Evolutionary conservation across 805 yeast genomes (phyloP).

Genomic region (Metschnikowia vanudenii): DNA sequence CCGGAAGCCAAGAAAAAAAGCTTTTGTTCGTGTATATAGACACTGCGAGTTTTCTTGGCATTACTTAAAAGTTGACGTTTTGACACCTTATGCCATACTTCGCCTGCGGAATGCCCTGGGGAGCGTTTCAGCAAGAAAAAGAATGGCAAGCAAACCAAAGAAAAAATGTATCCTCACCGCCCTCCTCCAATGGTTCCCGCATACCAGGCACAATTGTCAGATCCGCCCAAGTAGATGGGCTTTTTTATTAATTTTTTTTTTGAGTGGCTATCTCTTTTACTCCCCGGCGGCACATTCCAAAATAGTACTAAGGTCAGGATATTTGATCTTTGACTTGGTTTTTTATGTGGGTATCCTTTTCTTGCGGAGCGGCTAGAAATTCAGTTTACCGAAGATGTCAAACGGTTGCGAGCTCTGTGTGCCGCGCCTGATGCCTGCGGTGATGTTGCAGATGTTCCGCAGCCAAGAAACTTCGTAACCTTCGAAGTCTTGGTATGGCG

Average conservation of each 20-base stretch:
- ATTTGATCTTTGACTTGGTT: too few species aligned
- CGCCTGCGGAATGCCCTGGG: slow-evolving; percentile 7
- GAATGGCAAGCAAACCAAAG: too few species aligned
- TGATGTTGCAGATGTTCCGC: slow-evolving; percentile 8
- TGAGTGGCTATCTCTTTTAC: too few species aligned
- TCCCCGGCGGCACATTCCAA: too few species aligned
- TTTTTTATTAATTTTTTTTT: not conserved
- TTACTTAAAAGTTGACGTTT: slow-evolving; percentile 13
- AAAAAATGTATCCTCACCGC: too few species aligned
- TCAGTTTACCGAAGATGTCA: slow-evolving; percentile 9
- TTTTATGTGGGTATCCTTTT: too few species aligned
- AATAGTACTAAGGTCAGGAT: too few species aligned
- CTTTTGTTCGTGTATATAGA: slow-evolving; percentile 5
- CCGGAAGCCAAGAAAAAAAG: slow-evolving; percentile 5
- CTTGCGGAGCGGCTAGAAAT: too few species aligned
- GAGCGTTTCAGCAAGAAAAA: slow-evolving; percentile 3
- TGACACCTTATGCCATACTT: slow-evolving; percentile 16
- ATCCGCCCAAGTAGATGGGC: not conserved
- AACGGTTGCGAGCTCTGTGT: slow-evolving; percentile 10
- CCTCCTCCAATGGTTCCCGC: too few species aligned
- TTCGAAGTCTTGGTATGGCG: not conserved
- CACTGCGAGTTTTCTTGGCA: slow-evolving; percentile 13
- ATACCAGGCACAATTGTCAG: too few species aligned
- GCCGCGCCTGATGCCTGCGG: slow-evolving; percentile 3
- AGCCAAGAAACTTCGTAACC: slow-evolving; percentile 13